Percentiles rank a stretch among this genome's conserved stretches.
These are phyloP conservation scores for Begonia masoniana DNA, from an alignment of 306 rosid genomes.

Conservation along the genomic window DNA sequence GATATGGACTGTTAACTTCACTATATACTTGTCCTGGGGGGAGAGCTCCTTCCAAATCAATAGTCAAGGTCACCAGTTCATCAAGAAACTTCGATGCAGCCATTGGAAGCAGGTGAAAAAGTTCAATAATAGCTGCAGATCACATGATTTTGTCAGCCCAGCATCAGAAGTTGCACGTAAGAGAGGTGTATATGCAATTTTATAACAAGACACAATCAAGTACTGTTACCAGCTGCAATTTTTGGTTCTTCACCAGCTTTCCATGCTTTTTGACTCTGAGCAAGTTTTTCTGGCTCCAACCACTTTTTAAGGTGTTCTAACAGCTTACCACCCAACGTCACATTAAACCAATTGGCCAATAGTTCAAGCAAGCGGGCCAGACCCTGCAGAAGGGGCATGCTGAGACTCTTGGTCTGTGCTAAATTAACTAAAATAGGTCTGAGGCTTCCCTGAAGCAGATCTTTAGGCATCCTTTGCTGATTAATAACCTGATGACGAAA, in stretches of 20 bases:
- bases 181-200: conserved; percentile 9
- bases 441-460: conserved; percentile 92
- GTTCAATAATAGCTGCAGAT: conserved; percentile 88
- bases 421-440: conserved; percentile 94
- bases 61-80: conserved; percentile 92
- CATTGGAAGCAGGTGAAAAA: conserved; percentile 88
- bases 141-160: not conserved
- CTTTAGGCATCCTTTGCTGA: conserved; percentile 95
- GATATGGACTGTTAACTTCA: conserved; percentile 96
- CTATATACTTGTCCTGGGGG: conserved; percentile 94
- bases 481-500: conserved; percentile 57
- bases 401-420: conserved; percentile 92
- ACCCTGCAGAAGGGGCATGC: conserved; percentile 98
- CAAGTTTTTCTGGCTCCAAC: conserved; percentile 98
- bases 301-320: conserved; percentile 95
- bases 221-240: conserved; percentile 80
- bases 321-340: conserved; percentile 85
- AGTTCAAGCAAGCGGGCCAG: conserved; percentile 95
- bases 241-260: conserved; percentile 99
- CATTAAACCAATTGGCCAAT: conserved; percentile 95
- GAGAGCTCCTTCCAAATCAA: conserved; percentile 97
- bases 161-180: no score
- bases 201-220: conserved; percentile 14
- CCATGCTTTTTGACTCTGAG: conserved; percentile 91
- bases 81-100: conserved; percentile 98